Conservation (phyloP, 1,284 basidiomycete species). For the Apiotrichum sp. region DNA sequence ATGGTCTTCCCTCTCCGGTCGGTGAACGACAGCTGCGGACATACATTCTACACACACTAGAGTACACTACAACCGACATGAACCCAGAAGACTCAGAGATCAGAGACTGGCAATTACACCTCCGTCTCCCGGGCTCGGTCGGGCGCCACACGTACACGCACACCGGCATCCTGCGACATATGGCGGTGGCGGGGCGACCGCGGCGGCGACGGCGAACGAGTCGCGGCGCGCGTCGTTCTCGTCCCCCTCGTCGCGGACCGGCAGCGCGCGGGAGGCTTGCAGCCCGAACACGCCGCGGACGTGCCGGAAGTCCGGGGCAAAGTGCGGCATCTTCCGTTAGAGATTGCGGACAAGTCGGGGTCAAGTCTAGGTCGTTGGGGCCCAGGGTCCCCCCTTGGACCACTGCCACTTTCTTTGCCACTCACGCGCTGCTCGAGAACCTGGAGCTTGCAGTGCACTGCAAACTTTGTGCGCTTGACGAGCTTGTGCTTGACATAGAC, state of each 20-base stretch:
- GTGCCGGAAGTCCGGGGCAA: background rate
- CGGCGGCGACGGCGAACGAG: no score
- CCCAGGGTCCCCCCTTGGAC: background rate
- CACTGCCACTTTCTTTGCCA: background rate
- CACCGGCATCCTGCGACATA: no score
- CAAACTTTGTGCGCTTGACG: background rate
- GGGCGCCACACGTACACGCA: no score
- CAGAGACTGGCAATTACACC: no score
- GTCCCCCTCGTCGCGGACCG: background rate
- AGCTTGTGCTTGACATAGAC: background rate
- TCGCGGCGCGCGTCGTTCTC: background rate
- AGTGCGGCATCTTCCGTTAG: background rate
- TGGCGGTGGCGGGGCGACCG: background rate
- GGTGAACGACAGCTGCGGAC: no score
- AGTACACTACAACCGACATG: no score
- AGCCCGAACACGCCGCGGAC: background rate
- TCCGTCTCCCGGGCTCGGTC: no score
- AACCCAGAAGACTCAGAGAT: no score
- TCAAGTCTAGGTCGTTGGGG: no score
- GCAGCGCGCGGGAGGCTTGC: background rate
- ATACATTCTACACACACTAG: no score
- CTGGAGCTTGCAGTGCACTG: background rate
- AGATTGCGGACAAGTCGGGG: background rate
- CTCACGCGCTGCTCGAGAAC: background rate
- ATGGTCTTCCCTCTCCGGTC: no score